These are phyloP conservation scores for Apostasia shenzhenica DNA, from an alignment of 106 monocot genomes.

Conservation along the genomic window DNA sequence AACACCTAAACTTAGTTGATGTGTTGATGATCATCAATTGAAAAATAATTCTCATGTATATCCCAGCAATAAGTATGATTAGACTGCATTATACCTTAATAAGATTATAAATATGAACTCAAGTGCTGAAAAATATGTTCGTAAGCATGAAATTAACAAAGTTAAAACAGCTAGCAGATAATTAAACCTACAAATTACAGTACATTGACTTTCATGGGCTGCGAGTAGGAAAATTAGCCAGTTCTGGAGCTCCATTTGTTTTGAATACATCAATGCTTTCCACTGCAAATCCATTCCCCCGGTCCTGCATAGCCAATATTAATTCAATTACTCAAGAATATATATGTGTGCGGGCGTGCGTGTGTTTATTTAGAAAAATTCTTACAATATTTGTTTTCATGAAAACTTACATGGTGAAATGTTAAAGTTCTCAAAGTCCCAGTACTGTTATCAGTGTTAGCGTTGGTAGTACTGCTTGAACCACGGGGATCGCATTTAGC, in stretches of 20 bases:
- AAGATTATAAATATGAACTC: no score
- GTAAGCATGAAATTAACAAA: no score
- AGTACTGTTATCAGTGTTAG: slow-evolving; percentile 1
- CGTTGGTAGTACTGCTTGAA: background rate
- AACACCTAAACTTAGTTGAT: no score
- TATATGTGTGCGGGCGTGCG: background rate
- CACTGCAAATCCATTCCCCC: background rate
- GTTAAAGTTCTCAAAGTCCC: background rate
- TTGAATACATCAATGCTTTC: slow-evolving; percentile 13
- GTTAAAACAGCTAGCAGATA: no score
- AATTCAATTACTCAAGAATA: background rate
- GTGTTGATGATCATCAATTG: no score
- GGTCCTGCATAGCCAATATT: slow-evolving; percentile 1
- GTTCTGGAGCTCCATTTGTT: slow-evolving; percentile 4
- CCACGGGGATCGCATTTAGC: slow-evolving; percentile 22
- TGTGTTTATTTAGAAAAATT: background rate
- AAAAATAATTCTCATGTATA: no score
- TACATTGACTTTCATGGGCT: no score
- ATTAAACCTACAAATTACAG: no score
- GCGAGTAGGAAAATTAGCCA: no score
- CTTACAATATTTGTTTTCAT: background rate
- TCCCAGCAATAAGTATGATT: no score
- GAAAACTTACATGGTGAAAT: slow-evolving; percentile 10
- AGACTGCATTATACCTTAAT: no score
- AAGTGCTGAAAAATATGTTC: no score